Evolutionary conservation across 1,139 yeast species (phyloP), one percentile per base, ranked within the genome.

Genomic region (Kodamaea fungicola): DNA sequence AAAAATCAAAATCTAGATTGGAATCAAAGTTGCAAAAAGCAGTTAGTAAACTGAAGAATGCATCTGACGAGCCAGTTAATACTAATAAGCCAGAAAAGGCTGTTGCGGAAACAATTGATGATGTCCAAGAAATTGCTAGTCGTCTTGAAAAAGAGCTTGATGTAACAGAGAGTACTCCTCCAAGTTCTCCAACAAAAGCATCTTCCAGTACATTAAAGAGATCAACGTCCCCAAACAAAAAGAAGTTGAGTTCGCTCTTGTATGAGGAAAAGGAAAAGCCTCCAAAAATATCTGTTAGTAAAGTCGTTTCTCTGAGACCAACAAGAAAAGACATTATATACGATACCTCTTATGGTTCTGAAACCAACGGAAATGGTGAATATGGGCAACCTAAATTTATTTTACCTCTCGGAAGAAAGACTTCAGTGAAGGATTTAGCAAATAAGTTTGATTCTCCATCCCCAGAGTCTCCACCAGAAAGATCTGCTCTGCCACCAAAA

Each of bases 211-310:
- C 57, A 1, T 59, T 67, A 32, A 67, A 52, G 41, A 53, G 74
- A 39, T 67, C 74, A 3, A 51, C 61, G 2, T 67, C 74, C 2
- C 74, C 74, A 2, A 65, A 62, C 38, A 68, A 67, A 39, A 67
- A 64, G 44, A 61, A 62, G 31, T 50, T 63, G 37, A 60, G 50
- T 34, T 40, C 64, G 2, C 49, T 54, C 30, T 50, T 63, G 34
- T 49, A 49, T 22, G 62, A 55, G 6, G 50, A 44, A n/a, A 44
- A 43, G 31, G 39, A 33, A 33, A 35, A 26, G 30, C 31, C 37
- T 8, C 21, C 49, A 9, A 42, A 36, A 10, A 32, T 38, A 22
- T n/a, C 38, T 21, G 31, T 26, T 8, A 40, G 34, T 22, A 35
- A 35, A 8, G 43, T 57, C 6, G 62, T 61, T 1, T 59, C 67